Conservation (phyloP, 139 green algal genomes). For the Coelastrella sp. region DNA sequence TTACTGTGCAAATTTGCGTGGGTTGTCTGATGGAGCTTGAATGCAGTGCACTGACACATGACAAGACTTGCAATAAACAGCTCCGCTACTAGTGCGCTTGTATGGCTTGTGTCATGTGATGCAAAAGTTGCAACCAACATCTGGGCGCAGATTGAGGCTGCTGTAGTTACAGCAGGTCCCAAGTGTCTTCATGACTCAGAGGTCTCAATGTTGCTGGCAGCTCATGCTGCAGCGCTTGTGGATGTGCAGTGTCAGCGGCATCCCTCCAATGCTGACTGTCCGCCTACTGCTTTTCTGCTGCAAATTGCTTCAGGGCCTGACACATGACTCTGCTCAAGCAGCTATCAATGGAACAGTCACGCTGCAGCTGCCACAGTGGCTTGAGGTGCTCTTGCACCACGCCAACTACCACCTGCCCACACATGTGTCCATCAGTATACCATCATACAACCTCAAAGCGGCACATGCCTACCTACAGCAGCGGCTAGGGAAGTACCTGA, state of each 20-base stretch:
- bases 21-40: too few species aligned
- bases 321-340: slow-evolving; percentile 55
- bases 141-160: too few species aligned
- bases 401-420: slow-evolving; percentile 66
- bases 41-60: too few species aligned
- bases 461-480: slow-evolving; percentile 41
- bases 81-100: too few species aligned
- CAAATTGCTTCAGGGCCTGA: not conserved
- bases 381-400: slow-evolving; percentile 66
- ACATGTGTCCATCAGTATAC: slow-evolving; percentile 47
- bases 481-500: slow-evolving; percentile 52
- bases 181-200: not conserved
- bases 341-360: slow-evolving; percentile 61
- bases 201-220: not conserved
- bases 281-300: not conserved
- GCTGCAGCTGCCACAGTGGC: slow-evolving; percentile 55
- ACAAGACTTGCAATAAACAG: too few species aligned
- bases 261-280: not conserved
- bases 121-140: too few species aligned
- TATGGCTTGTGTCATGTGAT: too few species aligned
- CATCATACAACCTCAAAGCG: slow-evolving; percentile 12
- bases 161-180: too few species aligned
- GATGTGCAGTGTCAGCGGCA: not conserved
- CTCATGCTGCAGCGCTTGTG: not conserved
- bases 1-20: too few species aligned